These are phyloP conservation scores for Colletotrichum tropicicola DNA, from an alignment of 2,329 filamentous ascomycete species.

Conservation along the genomic window DNA sequence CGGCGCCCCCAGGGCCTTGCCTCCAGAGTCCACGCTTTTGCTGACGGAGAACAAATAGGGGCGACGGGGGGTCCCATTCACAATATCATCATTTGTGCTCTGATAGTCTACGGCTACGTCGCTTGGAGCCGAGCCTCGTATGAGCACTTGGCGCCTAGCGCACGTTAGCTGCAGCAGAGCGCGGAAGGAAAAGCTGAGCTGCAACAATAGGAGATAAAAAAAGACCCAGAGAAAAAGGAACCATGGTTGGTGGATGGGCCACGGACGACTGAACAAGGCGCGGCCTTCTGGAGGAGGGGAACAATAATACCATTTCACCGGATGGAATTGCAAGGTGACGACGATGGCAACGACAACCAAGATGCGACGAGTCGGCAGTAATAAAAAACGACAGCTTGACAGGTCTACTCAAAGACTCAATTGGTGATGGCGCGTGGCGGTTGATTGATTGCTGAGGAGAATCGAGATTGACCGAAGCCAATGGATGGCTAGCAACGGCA, in stretches of 20 bases:
- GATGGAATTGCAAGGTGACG: slow-evolving; percentile 13
- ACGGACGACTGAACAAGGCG: not conserved
- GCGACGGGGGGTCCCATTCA: not conserved
- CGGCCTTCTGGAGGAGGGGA: not conserved
- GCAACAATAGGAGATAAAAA: not conserved
- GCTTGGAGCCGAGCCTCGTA: slow-evolving; percentile 8
- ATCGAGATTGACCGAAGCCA: slow-evolving; percentile 21
- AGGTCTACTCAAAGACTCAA: not conserved
- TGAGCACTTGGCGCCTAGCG: slow-evolving; percentile 6
- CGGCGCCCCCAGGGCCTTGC: not conserved
- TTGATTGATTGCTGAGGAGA: slow-evolving; percentile 7
- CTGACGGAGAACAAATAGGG: slow-evolving; percentile 16
- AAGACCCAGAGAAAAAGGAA: not conserved
- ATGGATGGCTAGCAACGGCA: not conserved
- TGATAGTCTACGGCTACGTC: not conserved
- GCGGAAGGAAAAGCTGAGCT: not conserved
- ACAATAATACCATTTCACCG: not conserved
- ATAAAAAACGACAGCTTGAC: not conserved
- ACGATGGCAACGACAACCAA: not conserved
- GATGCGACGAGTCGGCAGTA: not conserved
- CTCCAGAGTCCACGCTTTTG: not conserved
- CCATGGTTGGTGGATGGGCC: not conserved
- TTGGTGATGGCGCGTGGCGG: slow-evolving; percentile 1
- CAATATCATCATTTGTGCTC: not conserved
- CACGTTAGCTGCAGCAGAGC: slow-evolving; percentile 3